Conservation (phyloP, 2,329 filamentous ascomycete genomes). For the Aspergillus puulaauensis region DNA sequence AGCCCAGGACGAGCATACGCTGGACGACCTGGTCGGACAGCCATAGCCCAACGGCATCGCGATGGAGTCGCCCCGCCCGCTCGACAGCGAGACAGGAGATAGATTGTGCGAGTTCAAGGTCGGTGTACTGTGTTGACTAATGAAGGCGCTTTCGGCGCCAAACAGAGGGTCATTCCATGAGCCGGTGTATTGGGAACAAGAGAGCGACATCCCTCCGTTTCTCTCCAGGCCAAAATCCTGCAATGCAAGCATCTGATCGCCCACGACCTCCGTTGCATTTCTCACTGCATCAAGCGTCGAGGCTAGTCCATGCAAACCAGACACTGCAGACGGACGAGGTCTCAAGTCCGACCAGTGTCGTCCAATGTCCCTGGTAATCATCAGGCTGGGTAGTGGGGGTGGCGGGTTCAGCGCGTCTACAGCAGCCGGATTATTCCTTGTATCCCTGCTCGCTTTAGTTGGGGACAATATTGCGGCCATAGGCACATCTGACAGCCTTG, state of each 20-base stretch:
- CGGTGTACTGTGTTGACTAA: neutral
- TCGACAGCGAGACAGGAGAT: neutral
- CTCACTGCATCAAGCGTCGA: constrained; percentile 1
- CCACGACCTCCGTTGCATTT: neutral
- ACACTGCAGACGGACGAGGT: constrained; percentile 2
- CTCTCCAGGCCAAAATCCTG: neutral
- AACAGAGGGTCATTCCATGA: constrained; percentile 4
- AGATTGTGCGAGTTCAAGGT: neutral
- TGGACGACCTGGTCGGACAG: constrained; percentile 5
- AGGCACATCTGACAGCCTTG: neutral
- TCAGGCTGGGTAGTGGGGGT: constrained; percentile 7
- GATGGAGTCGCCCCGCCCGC: neutral
- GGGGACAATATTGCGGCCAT: constrained; percentile 9
- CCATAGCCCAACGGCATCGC: constrained; percentile 2
- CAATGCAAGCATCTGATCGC: neutral
- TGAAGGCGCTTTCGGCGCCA: constrained; percentile 3
- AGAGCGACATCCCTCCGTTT: neutral
- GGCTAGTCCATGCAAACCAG: constrained; percentile 2
- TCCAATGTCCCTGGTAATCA: constrained; percentile 8
- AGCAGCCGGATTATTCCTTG: constrained; percentile 8
- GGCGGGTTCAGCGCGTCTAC: constrained; percentile 10
- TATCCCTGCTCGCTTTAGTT: constrained; percentile 8
- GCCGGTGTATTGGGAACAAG: neutral
- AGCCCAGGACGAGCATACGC: constrained; percentile 7
- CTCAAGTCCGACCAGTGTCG: constrained; percentile 6